Evolutionary conservation across 1,284 basidiomycete species (phyloP), one percentile per base, ranked within the genome.

Genomic region (Marasmius fiardii): DNA sequence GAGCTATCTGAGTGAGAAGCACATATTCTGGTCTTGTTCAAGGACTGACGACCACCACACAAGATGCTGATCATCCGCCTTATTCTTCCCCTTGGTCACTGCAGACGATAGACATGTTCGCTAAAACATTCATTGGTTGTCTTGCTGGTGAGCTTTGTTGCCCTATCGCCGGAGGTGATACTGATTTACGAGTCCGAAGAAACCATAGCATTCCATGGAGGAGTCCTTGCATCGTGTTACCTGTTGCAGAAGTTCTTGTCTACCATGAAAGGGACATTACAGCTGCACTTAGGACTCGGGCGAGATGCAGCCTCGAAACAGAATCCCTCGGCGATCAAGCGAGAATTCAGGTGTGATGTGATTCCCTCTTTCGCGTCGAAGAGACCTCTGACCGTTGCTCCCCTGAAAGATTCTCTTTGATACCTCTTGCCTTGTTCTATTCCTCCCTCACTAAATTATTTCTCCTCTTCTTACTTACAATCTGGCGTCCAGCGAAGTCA

Each of bases 401-500:
- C 23, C 53, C n/a, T 18, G 7, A 37, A 63, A 90, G 88, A 62
- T 81, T 86, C 51, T 84, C 84, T 1, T 79, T 93, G 35, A 82
- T 95, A 35, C 86, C 92, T 1, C 77, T 95, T 16, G 88, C 88
- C 3, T 75, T 95, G 3, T 78, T 95, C 58, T 95, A 94, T 67
- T 93, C 93, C 0, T 93, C 93, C 1, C 74, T 95, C 34, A 88
- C 90, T 1, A 95, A 95, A 61, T 79, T 93, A 8, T 88, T 95
- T 66, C 80, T 96, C 3, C 82, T 95, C 21, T 84, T 92, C 60
- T 75, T 92, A 16, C 80, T 96, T 16, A 85, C 90, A 0, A 86
- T 96, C 58, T 96, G 93, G 93, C 80, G 80, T 26, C 83, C 86
- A 6, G 77, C 79, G 20, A 47, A 44, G 8, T 35, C 48, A 8